These are phyloP conservation scores for Alternaria hordeiaustralica DNA, from an alignment of 2,329 filamentous ascomycete genomes.

Conservation along the genomic window DNA sequence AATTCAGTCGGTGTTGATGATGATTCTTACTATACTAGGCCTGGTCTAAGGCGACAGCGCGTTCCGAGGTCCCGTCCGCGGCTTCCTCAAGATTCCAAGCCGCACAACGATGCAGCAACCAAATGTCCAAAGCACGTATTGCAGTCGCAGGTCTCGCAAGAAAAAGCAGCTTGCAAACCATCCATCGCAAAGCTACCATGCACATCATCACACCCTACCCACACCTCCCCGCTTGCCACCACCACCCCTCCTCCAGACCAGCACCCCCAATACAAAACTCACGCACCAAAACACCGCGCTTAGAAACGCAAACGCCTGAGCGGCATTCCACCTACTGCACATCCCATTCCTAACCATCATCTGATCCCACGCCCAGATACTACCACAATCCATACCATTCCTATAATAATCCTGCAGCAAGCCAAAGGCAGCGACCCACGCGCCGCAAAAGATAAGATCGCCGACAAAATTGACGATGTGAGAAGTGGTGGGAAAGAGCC, in stretches of 20 bases:
- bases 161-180: not conserved
- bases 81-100: not conserved
- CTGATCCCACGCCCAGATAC: slow-evolving; percentile 59
- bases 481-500: slow-evolving; percentile 71
- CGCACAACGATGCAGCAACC: not conserved
- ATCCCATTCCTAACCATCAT: slow-evolving; percentile 51
- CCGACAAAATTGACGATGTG: slow-evolving; percentile 72
- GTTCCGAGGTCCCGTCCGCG: not conserved
- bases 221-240: not conserved
- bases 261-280: slow-evolving; percentile 48
- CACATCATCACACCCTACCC: not conserved
- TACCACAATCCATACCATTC: slow-evolving; percentile 26
- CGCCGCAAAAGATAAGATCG: slow-evolving; percentile 71
- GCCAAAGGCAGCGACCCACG: slow-evolving; percentile 63
- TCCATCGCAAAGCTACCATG: not conserved
- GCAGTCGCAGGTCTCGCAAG: not conserved
- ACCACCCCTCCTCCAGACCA: not conserved
- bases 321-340: slow-evolving; percentile 74
- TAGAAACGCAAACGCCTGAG: slow-evolving; percentile 74
- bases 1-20: not conserved
- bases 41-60: not conserved
- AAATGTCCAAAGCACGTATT: not conserved
- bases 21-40: not conserved
- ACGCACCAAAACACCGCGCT: slow-evolving; percentile 74
- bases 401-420: slow-evolving; percentile 50